Percentiles rank a stretch among this genome's conserved stretches.
Conservation (phyloP, 2,329 filamentous ascomycete genomes). For the Sporothrix mexicana region DNA sequence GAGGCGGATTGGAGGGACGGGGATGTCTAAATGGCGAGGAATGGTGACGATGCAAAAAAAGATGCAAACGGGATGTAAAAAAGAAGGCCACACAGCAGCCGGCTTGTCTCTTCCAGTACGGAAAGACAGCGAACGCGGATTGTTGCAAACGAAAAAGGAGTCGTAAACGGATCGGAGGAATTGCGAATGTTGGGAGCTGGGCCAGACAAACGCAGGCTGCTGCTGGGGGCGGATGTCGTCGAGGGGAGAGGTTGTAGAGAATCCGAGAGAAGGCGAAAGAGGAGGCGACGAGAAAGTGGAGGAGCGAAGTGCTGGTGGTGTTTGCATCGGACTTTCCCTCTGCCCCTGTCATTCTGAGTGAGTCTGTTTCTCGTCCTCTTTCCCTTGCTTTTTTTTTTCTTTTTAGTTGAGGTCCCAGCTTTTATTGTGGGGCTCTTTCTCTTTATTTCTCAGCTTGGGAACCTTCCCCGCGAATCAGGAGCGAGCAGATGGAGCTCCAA, state of each 20-base stretch:
- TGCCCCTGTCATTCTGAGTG: background rate
- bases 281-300: constrained; percentile 28
- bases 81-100: background rate
- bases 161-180: background rate
- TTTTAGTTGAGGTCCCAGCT: constrained; percentile 7
- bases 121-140: constrained; percentile 1
- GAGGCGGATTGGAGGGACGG: background rate
- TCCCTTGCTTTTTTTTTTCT: constrained; percentile 6
- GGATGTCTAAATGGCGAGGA: constrained; percentile 5
- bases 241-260: constrained; percentile 26
- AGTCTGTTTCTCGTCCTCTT: background rate
- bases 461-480: constrained; percentile 17
- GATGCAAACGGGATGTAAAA: background rate
- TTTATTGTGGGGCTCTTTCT: background rate
- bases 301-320: constrained; percentile 26
- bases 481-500: constrained; percentile 7
- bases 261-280: constrained; percentile 25
- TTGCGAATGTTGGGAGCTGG: constrained; percentile 15
- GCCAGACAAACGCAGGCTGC: constrained; percentile 29
- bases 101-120: constrained; percentile 17
- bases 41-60: constrained; percentile 12
- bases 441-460: constrained; percentile 22
- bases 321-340: constrained; percentile 27
- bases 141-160: background rate
- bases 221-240: constrained; percentile 15